These are phyloP conservation scores for Cladophialophora yegresii DNA, from an alignment of 2,329 filamentous ascomycete genomes.

Conservation along the genomic window DNA sequence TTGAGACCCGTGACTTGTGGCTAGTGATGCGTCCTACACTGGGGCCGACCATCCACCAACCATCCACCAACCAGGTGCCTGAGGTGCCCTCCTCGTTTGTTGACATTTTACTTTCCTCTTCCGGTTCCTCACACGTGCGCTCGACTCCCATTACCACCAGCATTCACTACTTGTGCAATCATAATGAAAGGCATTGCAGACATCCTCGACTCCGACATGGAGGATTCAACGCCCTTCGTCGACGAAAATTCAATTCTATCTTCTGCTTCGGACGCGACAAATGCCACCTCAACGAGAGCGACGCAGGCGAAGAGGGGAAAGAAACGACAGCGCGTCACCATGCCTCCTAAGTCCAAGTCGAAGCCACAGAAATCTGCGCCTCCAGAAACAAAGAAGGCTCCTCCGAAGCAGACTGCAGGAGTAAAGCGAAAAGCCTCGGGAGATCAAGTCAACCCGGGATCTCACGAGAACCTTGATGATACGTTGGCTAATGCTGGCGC, in stretches of 20 bases:
- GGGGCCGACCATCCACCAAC: background rate
- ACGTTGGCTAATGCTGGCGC: conserved; percentile 38
- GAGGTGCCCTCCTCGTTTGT: conserved; percentile 3
- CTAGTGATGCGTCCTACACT: background rate
- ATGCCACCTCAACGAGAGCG: conserved; percentile 32
- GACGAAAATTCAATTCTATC: conserved; percentile 39
- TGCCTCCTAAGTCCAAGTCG: conserved; percentile 42
- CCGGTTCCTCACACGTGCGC: background rate
- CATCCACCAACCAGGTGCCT: background rate
- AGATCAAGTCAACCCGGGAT: conserved; percentile 46
- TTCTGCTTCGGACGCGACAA: conserved; percentile 28
- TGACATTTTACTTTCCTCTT: conserved; percentile 10
- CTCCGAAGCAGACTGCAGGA: conserved; percentile 41
- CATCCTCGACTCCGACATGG: conserved; percentile 52
- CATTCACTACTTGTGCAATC: conserved; percentile 9
- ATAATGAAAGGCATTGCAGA: conserved; percentile 46
- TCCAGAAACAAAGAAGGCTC: conserved; percentile 50
- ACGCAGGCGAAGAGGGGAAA: conserved; percentile 29
- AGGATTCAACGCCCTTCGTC: conserved; percentile 44
- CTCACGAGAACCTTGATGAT: conserved; percentile 43
- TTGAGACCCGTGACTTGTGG: background rate
- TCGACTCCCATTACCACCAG: background rate
- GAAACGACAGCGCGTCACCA: conserved; percentile 37
- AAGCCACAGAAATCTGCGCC: conserved; percentile 44
- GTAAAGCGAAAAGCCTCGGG: conserved; percentile 41